Percentiles rank a stretch among this genome's conserved stretches.
These are phyloP conservation scores for Starmera pachycereana DNA, from an alignment of 805 yeast genomes.

Conservation along the genomic window DNA sequence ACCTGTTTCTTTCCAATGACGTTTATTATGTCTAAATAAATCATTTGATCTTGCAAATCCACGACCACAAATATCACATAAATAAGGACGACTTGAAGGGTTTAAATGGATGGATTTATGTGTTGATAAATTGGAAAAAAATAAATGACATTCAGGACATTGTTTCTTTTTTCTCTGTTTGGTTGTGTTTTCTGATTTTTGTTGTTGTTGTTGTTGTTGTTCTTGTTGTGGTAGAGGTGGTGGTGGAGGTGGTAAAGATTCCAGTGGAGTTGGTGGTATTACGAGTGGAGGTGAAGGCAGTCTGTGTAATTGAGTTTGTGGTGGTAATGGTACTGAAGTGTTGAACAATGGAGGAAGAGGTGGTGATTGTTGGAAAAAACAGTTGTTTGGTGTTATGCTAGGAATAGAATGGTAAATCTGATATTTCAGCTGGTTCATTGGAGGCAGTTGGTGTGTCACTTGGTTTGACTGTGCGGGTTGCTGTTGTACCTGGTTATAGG, in stretches of 20 bases:
- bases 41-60: slow-evolving; percentile 89
- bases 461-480: slow-evolving; percentile 2
- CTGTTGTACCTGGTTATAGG: slow-evolving; percentile 1
- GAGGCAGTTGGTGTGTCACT: slow-evolving; percentile 2
- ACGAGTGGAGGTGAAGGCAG: neutral
- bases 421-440: slow-evolving; percentile 3
- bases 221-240: too few relatives aligned
- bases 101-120: slow-evolving; percentile 72
- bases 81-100: slow-evolving; percentile 65
- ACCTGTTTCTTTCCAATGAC: slow-evolving; percentile 74
- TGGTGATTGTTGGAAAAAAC: neutral
- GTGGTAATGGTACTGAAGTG: slow-evolving; percentile 1
- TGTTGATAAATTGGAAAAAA: slow-evolving; percentile 72
- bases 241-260: too few relatives aligned
- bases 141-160: slow-evolving; percentile 59
- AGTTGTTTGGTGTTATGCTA: neutral
- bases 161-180: slow-evolving; percentile 55
- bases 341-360: neutral
- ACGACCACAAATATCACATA: slow-evolving; percentile 67
- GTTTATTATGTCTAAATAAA: slow-evolving; percentile 71
- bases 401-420: slow-evolving; percentile 2
- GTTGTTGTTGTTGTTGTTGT: neutral
- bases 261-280: slow-evolving; percentile 1
- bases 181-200: slow-evolving; percentile 11
- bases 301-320: neutral